Evolutionary conservation across 2,329 filamentous ascomycete genomes (phyloP).

Genomic region (Intubia oerlemansii): DNA sequence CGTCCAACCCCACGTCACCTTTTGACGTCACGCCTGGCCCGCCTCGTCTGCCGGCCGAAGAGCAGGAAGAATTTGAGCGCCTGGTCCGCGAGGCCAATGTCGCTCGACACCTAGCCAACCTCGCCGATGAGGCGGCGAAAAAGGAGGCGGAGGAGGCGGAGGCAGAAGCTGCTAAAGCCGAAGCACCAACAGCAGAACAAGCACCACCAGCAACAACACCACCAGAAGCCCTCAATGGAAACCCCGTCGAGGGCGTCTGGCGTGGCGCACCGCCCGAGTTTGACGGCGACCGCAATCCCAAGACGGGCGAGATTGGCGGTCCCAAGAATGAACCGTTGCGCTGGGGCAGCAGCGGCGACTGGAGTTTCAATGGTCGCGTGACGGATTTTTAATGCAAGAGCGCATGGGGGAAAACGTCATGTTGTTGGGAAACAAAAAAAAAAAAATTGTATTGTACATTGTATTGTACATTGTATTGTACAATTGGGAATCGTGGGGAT

Average conservation of each 20-base stretch:
- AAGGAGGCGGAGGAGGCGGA: slow-evolving; percentile 17
- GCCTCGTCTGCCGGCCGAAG: slow-evolving; percentile 66
- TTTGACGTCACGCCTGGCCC: too few relatives aligned
- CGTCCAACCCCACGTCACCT: too few relatives aligned
- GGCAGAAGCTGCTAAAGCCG: slow-evolving; percentile 25
- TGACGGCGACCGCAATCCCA: slow-evolving; percentile 75
- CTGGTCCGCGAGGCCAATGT: slow-evolving; percentile 46
- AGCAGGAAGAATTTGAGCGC: slow-evolving; percentile 78
- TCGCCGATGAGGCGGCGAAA: slow-evolving; percentile 3
- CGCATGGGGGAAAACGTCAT: background rate
- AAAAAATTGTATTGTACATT: too few relatives aligned
- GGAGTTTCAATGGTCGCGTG: slow-evolving; percentile 88
- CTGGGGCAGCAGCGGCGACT: slow-evolving; percentile 59
- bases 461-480: too few relatives aligned
- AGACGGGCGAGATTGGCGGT: slow-evolving; percentile 86
- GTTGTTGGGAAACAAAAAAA: too few relatives aligned
- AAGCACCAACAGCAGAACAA: background rate
- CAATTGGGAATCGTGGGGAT: too few relatives aligned
- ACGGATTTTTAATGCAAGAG: slow-evolving; percentile 49
- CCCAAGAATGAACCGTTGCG: slow-evolving; percentile 92
- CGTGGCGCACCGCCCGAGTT: slow-evolving; percentile 77
- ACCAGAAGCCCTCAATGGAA: slow-evolving; percentile 2
- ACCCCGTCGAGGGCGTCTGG: slow-evolving; percentile 33
- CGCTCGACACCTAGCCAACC: slow-evolving; percentile 9
- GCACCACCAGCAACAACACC: slow-evolving; percentile 4